These are phyloP conservation scores for Paxillus involutus DNA, from an alignment of 768 basidiomycete species.

Conservation along the genomic window DNA sequence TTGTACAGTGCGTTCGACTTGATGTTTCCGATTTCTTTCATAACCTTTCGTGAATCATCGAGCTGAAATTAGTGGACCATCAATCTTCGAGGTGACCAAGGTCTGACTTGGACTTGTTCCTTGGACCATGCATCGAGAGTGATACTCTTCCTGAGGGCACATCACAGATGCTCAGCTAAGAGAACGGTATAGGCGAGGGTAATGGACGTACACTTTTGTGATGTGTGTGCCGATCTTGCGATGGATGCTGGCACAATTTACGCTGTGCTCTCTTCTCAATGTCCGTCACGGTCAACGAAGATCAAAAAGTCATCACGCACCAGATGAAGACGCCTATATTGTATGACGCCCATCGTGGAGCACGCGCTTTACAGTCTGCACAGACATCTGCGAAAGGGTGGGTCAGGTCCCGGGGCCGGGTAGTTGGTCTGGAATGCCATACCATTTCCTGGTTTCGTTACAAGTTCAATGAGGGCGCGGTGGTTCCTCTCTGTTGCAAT, in stretches of 20 bases:
- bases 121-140: slow-evolving; percentile 86
- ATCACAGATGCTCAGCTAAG: slow-evolving; percentile 4
- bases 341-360: slow-evolving; percentile 87
- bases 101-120: slow-evolving; percentile 81
- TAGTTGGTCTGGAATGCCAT: slow-evolving; percentile 22
- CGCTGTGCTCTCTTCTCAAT: slow-evolving; percentile 40
- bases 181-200: background rate
- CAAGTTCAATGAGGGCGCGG: slow-evolving; percentile 66
- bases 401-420: background rate
- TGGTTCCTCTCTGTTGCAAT: slow-evolving; percentile 66
- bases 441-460: slow-evolving; percentile 80
- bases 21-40: slow-evolving; percentile 79
- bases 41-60: slow-evolving; percentile 45
- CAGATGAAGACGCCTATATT: slow-evolving; percentile 90
- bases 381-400: slow-evolving; percentile 61
- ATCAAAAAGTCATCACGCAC: slow-evolving; percentile 36
- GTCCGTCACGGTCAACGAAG: slow-evolving; percentile 1
- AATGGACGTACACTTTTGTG: slow-evolving; percentile 77
- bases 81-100: slow-evolving; percentile 6
- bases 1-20: slow-evolving; percentile 81
- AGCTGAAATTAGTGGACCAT: slow-evolving; percentile 10
- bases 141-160: slow-evolving; percentile 71
- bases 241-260: slow-evolving; percentile 89
- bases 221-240: slow-evolving; percentile 94
- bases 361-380: slow-evolving; percentile 87